A percentile compares a stretch with the other conserved stretches of the same genome.
Evolutionary conservation across 306 rosid genomes (phyloP).

Genomic region (Gynostemma pentaphyllum): DNA sequence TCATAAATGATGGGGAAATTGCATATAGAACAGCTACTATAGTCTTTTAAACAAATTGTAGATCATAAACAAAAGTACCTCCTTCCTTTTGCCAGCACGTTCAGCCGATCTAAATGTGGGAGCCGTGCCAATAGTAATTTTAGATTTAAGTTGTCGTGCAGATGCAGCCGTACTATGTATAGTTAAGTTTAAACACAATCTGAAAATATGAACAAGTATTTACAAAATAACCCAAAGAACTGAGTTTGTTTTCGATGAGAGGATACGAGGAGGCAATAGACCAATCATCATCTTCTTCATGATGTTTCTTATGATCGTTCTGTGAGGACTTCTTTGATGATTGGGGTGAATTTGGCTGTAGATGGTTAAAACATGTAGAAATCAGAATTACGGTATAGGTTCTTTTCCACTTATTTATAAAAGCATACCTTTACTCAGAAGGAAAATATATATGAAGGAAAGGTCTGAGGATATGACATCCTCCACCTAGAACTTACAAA

Average conservation of each 20-base stretch:
- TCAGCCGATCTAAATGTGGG: slow-evolving; percentile 47
- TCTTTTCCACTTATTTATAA: slow-evolving; percentile 10
- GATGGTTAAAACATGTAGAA: slow-evolving; percentile 1
- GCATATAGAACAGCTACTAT: slow-evolving; percentile 4
- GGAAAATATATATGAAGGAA: neutral
- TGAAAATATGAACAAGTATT: neutral
- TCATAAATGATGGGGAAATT: slow-evolving; percentile 15
- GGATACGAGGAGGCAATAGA: slow-evolving; percentile 92
- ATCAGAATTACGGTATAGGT: neutral
- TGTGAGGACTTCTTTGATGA: slow-evolving; percentile 37
- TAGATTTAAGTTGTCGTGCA: slow-evolving; percentile 45
- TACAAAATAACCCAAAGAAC: neutral
- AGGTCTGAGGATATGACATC: neutral
- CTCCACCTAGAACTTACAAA: neutral
- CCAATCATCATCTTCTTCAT: slow-evolving; percentile 74
- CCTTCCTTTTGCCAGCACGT: slow-evolving; percentile 87
- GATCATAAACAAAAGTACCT: slow-evolving; percentile 29
- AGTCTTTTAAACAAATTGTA: slow-evolving; percentile 17
- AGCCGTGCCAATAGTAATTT: slow-evolving; percentile 81
- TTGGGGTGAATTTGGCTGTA: slow-evolving; percentile 62
- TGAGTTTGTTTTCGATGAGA: slow-evolving; percentile 14
- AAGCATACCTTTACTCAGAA: neutral
- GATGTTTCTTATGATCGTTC: slow-evolving; percentile 49
- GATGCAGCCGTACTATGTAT: slow-evolving; percentile 48
- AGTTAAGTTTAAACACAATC: slow-evolving; percentile 39